phyloP scores from a whole-genome alignment of 1,139 yeast species.

The Nakaseomyces glabratus region DNA sequence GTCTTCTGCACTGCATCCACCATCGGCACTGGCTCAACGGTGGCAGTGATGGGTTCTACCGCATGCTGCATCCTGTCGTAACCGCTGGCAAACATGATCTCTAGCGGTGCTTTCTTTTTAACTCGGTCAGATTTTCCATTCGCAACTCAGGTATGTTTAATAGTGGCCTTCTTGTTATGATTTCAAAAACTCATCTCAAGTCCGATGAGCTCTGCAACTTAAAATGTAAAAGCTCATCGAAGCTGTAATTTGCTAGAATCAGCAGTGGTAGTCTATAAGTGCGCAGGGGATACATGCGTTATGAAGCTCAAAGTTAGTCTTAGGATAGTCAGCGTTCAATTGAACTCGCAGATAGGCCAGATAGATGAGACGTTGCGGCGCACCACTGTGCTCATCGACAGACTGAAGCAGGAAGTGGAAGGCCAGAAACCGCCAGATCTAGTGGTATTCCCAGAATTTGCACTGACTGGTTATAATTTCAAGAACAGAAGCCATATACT shows the following conservation, averaged over 20 bases:
- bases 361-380: slow-evolving; percentile 45
- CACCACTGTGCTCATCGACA: slow-evolving; percentile 32
- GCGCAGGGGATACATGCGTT: too few species aligned
- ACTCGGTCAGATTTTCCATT: background rate
- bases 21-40: too few species aligned
- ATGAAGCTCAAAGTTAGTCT: slow-evolving; percentile 32
- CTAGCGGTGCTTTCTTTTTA: too few species aligned
- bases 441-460: slow-evolving; percentile 72
- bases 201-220: slow-evolving; percentile 3
- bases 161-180: background rate
- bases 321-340: slow-evolving; percentile 58
- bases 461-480: slow-evolving; percentile 80
- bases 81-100: too few species aligned
- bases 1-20: too few species aligned
- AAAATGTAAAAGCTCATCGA: background rate
- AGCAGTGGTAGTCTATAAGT: too few species aligned
- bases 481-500: slow-evolving; percentile 40
- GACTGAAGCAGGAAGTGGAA: slow-evolving; percentile 10
- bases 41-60: too few species aligned
- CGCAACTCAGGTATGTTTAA: background rate
- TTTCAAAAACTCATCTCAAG: background rate
- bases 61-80: too few species aligned
- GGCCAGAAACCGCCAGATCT: slow-evolving; percentile 41
- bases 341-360: slow-evolving; percentile 57
- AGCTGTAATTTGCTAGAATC: background rate